A percentile compares a stretch with the other conserved stretches of the same genome.
These are phyloP conservation scores for Hansenula anomala DNA, from an alignment of 1,139 yeast species.

Conservation along the genomic window DNA sequence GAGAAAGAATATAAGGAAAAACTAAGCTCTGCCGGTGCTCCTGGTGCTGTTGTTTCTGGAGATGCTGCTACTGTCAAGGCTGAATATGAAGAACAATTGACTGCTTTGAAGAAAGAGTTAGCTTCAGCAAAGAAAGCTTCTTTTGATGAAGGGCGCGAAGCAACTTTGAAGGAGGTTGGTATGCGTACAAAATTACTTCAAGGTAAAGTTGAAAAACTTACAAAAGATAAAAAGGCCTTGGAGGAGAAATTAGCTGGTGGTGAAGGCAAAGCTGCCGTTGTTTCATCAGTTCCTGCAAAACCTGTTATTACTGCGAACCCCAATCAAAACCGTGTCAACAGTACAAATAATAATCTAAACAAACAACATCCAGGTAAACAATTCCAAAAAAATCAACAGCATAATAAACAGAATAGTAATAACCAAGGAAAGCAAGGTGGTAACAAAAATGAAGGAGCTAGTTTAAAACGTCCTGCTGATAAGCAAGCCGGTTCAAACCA, in stretches of 20 bases:
- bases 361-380: neutral
- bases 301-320: neutral
- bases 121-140: slow-evolving; percentile 30
- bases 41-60: neutral
- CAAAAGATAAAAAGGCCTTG: slow-evolving; percentile 26
- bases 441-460: slow-evolving; percentile 5
- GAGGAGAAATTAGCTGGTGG: slow-evolving; percentile 15
- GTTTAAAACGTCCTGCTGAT: slow-evolving; percentile 17
- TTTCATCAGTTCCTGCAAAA: slow-evolving; percentile 6
- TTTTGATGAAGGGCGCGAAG: slow-evolving; percentile 35
- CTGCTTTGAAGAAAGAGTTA: slow-evolving; percentile 16
- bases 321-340: neutral
- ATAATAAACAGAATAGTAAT: neutral
- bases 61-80: slow-evolving; percentile 10
- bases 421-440: slow-evolving; percentile 6
- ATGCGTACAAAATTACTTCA: slow-evolving; percentile 30
- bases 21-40: slow-evolving; percentile 1
- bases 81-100: slow-evolving; percentile 17
- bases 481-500: slow-evolving; percentile 17
- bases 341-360: neutral
- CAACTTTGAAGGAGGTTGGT: slow-evolving; percentile 27
- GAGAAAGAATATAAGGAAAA: slow-evolving; percentile 11
- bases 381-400: neutral
- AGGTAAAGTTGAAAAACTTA: slow-evolving; percentile 29
- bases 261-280: neutral